phyloP scores from a whole-genome alignment of 257 asterid genomes.

The Rubia yunnanensis region DNA sequence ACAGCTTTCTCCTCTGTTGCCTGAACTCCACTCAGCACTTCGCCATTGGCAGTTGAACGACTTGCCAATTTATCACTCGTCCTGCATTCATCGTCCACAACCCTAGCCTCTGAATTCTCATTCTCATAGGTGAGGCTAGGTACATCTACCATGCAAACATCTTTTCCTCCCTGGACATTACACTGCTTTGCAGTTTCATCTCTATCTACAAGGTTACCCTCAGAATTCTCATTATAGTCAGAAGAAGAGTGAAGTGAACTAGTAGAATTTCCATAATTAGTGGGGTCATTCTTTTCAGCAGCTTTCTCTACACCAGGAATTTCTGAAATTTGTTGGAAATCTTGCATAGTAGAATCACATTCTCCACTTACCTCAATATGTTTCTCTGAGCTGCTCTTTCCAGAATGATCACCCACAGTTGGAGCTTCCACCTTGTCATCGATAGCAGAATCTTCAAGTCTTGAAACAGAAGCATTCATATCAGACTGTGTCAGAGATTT shows the following conservation, averaged over 20 bases:
- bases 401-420: conserved; percentile 18
- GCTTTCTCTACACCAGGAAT: conserved; percentile 17
- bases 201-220: conserved; percentile 17
- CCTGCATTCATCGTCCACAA: conserved; percentile 13
- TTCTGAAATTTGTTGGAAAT: conserved; percentile 14
- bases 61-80: conserved; percentile 14
- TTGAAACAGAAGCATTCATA: conserved; percentile 17
- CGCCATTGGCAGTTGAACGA: conserved; percentile 14
- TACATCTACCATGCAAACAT: conserved; percentile 20
- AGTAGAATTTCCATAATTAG: conserved; percentile 19
- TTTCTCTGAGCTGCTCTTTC: conserved; percentile 11
- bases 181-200: conserved; percentile 17
- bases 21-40: conserved; percentile 23
- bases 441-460: conserved; percentile 19
- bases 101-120: conserved; percentile 21
- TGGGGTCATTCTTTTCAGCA: conserved; percentile 16
- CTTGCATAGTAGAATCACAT: conserved; percentile 18
- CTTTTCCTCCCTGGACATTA: conserved; percentile 18
- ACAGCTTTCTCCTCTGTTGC: conserved; percentile 12
- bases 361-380: conserved; percentile 6
- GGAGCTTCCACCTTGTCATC: conserved; percentile 19
- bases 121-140: conserved; percentile 16
- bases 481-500: conserved; percentile 17
- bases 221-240: conserved; percentile 17
- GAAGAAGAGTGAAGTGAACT: conserved; percentile 14